Percentiles rank a stretch among this genome's conserved stretches.
Conservation (phyloP, 129 eudicot species). For the Kitagawia praeruptora region DNA sequence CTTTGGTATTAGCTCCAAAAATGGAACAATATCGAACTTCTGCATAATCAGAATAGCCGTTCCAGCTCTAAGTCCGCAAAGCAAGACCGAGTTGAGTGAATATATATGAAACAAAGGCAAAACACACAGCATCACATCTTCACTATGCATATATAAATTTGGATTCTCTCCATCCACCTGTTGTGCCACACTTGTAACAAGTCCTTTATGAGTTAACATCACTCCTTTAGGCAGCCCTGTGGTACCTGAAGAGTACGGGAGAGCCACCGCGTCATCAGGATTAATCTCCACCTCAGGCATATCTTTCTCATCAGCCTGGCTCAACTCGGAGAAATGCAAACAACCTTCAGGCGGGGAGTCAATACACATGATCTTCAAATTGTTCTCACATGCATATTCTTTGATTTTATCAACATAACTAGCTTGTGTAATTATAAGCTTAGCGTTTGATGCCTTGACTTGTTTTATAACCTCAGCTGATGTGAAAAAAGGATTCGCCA, state of each 20-base stretch:
- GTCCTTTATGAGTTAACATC: constrained; percentile 89
- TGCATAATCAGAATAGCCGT: constrained; percentile 83
- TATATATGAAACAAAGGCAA: constrained; percentile 80
- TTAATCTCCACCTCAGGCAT: constrained; percentile 51
- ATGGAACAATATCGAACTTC: constrained; percentile 64
- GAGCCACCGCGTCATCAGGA: constrained; percentile 79
- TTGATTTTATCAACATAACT: constrained; percentile 53
- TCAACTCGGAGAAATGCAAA: constrained; percentile 41
- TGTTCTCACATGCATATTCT: constrained; percentile 34
- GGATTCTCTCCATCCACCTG: constrained; percentile 97
- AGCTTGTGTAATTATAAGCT: constrained; percentile 57
- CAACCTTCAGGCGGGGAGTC: constrained; percentile 57
- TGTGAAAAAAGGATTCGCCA: constrained; percentile 88
- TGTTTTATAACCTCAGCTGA: constrained; percentile 71
- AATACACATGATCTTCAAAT: constrained; percentile 34
- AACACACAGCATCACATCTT: constrained; percentile 71
- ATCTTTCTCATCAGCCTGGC: constrained; percentile 36
- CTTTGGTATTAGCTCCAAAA: constrained; percentile 56
- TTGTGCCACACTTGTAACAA: constrained; percentile 87
- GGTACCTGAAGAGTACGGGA: constrained; percentile 91
- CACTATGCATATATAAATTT: constrained; percentile 62
- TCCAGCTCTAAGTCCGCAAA: constrained; percentile 80
- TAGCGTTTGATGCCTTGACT: constrained; percentile 58
- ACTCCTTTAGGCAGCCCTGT: constrained; percentile 96
- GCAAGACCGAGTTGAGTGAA: constrained; percentile 61